phyloP scores from a whole-genome alignment of 1,284 basidiomycete genomes.

The Leccinum ponderosum region DNA sequence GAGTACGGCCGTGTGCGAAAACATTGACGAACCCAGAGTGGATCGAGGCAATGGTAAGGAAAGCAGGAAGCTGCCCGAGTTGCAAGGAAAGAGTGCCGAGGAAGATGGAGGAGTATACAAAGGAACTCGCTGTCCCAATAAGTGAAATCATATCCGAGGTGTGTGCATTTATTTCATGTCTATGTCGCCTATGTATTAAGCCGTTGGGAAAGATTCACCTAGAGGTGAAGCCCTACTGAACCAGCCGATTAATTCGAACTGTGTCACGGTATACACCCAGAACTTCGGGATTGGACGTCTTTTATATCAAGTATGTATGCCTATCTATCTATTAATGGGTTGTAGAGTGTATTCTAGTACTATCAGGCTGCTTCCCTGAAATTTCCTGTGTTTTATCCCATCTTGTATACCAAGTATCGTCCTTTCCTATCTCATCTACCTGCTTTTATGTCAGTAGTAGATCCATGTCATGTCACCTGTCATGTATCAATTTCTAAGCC shows the following conservation, averaged over 20 bases:
- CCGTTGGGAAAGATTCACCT: conserved; percentile 22
- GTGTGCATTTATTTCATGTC: conserved; percentile 2
- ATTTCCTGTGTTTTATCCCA: neutral
- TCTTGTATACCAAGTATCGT: neutral
- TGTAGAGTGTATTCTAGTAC: conserved; percentile 7
- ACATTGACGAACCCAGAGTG: conserved; percentile 32
- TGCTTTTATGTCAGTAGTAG: neutral
- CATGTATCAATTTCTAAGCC: neutral
- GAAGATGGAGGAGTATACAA: conserved; percentile 31
- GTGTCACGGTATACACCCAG: neutral
- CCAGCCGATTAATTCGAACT: conserved; percentile 16
- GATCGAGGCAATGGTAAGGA: conserved; percentile 32
- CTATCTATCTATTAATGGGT: conserved; percentile 1
- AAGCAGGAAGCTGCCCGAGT: conserved; percentile 29
- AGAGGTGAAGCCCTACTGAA: conserved; percentile 33
- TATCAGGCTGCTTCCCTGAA: neutral
- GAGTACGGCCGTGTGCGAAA: conserved; percentile 32
- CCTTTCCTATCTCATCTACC: neutral
- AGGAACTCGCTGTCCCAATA: conserved; percentile 28
- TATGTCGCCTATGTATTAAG: neutral
- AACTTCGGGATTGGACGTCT: neutral
- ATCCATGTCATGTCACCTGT: neutral
- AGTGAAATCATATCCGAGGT: conserved; percentile 32
- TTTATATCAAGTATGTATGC: conserved; percentile 4
- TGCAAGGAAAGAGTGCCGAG: conserved; percentile 33